Percentiles rank a stretch among this genome's conserved stretches.
Conservation (phyloP, 1,139 yeast species). For the Candida sanyaensis region DNA sequence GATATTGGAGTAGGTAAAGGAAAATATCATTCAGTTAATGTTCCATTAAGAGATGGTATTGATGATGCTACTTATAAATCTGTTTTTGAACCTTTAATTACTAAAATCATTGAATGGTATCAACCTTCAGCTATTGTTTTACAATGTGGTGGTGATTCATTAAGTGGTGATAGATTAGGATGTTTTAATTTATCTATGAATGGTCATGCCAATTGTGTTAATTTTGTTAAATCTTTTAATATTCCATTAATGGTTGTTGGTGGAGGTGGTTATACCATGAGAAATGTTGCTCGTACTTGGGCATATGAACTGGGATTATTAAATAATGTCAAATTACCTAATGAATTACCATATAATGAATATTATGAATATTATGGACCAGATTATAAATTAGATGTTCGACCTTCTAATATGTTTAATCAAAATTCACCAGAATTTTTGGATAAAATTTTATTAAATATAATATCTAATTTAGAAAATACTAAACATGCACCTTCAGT, state of each 20-base stretch:
- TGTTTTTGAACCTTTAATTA: constrained; percentile 83
- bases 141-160: constrained; percentile 97
- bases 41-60: constrained; percentile 92
- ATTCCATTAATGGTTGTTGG: constrained; percentile 93
- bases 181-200: constrained; percentile 88
- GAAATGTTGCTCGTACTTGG: constrained; percentile 97
- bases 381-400: constrained; percentile 87
- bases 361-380: constrained; percentile 98
- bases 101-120: constrained; percentile 83
- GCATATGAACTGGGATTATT: constrained; percentile 89
- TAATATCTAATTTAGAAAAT: constrained; percentile 75
- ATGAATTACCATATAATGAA: constrained; percentile 92
- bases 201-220: constrained; percentile 96
- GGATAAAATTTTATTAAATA: constrained; percentile 78
- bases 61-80: constrained; percentile 92
- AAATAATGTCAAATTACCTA: constrained; percentile 75
- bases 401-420: constrained; percentile 96
- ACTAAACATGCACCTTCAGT: constrained; percentile 96
- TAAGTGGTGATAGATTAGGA: constrained; percentile 94
- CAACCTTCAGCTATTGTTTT: constrained; percentile 93
- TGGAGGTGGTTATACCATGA: constrained; percentile 98
- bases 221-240: constrained; percentile 80
- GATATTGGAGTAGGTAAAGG: constrained; percentile 91
- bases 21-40: constrained; percentile 82
- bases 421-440: constrained; percentile 93